phyloP scores from a whole-genome alignment of 73 alveolate species.

The Paramecium sonneborni region DNA sequence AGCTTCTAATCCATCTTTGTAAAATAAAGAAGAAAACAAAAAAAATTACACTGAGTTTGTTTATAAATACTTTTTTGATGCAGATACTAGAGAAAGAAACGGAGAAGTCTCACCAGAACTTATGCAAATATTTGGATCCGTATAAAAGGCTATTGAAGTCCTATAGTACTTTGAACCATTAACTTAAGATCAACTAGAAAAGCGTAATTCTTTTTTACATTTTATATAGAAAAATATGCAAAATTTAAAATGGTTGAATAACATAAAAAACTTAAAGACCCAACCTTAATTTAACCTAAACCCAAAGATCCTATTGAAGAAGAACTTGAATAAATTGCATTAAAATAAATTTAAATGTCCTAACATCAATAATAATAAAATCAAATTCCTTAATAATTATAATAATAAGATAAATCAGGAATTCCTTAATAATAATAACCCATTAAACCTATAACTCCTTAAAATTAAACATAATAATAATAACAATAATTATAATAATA shows the following conservation, averaged over 20 bases:
- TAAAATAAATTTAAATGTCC: not conserved
- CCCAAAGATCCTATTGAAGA: not conserved
- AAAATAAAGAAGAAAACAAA: slow-evolving; percentile 26
- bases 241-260: slow-evolving; percentile 7
- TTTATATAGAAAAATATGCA: not conserved
- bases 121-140: not conserved
- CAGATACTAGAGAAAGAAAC: slow-evolving; percentile 45
- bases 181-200: not conserved
- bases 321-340: slow-evolving; percentile 11
- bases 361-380: not conserved
- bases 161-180: slow-evolving; percentile 23
- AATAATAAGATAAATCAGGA: not conserved
- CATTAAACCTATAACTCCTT: not conserved
- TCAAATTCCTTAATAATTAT: not conserved
- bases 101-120: slow-evolving; percentile 37
- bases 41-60: not conserved
- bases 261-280: slow-evolving; percentile 12
- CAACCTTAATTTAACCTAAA: not conserved
- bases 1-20: not conserved
- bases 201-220: not conserved
- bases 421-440: not conserved
- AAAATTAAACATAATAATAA: not conserved
- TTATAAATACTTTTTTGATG: slow-evolving; percentile 25
- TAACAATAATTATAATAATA: too few relatives aligned
- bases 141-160: not conserved